Base-by-base conservation (phyloP, 2,329 filamentous ascomycete species). In the Ramularia collo-cygni region DNA sequence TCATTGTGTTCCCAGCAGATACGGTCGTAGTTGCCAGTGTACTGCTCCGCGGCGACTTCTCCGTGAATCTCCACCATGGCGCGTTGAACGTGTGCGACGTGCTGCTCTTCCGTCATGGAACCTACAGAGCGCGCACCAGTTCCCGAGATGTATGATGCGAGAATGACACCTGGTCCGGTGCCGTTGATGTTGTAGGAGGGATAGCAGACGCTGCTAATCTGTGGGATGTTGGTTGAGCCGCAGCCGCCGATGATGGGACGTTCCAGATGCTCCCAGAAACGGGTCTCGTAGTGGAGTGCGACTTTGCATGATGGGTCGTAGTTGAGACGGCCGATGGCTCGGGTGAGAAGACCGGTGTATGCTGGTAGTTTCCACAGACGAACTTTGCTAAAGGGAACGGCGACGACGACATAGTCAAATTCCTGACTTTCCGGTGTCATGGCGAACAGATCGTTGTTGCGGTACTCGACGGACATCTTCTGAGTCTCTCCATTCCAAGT, bases 61-160 rank as follows among this genome's bases (percentile, higher is more conserved):
- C 80, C 80, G 54, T 84, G 80, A n/a, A 82, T 72, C 56, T 82
- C 75, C 10, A 75, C 65, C 75, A 85, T 83, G 14, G 79, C 75
- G 29, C 81, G 72, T 45, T 82, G 69, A 1, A 80, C 71, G 39
- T 77, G 70, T 12, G 74, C 71, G 2, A 83, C 74, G 52, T 85
- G 80, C 50, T 83, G 73, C 9, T 67, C 67, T 40, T 79, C 76
- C 8, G 69, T 65, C 31, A 75, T 62, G 5, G 72, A 64, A 1
- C 62, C 67, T 51, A 73, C 66, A 2, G 67, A 65, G 14, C 64
- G 60, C 0, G 68, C 70, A 1, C 61, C 57, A 10, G 66, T 65
- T 14, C 67, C 72, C 1, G 65, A 69, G 21, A 66, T 53, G 62
- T 84, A 84, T 15, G 70, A 75, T 1, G 67, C 80, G 1, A 84